Evolutionary conservation across 2,329 filamentous ascomycete genomes (phyloP).

Genomic region (Talaromyces sp.): DNA sequence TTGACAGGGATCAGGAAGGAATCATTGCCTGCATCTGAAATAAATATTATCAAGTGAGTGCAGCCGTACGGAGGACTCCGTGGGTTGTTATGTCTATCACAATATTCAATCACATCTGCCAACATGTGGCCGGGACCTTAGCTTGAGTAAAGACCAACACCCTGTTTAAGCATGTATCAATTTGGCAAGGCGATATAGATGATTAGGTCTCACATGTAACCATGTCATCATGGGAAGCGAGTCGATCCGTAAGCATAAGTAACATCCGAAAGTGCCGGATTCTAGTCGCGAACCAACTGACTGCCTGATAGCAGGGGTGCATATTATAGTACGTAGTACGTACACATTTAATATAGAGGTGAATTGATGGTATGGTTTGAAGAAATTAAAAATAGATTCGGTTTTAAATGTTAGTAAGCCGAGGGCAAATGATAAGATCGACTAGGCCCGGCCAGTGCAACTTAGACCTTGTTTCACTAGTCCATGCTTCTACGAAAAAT

Average conservation of each 20-base stretch:
- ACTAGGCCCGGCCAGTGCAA: background rate
- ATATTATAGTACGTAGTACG: background rate
- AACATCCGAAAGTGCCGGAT: background rate
- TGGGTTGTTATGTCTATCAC: too few relatives aligned
- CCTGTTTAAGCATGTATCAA: background rate
- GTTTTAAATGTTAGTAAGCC: background rate
- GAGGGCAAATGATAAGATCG: background rate
- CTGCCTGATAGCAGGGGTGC: too few relatives aligned
- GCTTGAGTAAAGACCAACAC: background rate
- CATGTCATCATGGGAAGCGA: background rate
- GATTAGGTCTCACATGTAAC: background rate
- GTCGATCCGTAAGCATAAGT: background rate
- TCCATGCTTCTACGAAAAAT: background rate
- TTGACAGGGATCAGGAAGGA: background rate
- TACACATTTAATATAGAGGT: background rate
- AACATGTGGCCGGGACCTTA: background rate
- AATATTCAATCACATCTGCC: too few relatives aligned
- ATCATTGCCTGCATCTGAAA: too few relatives aligned
- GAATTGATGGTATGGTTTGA: background rate
- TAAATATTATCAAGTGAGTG: too few relatives aligned
- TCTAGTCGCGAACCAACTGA: background rate
- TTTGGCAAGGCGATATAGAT: background rate
- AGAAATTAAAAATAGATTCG: background rate
- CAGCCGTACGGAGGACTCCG: too few relatives aligned
- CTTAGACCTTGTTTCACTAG: background rate